Conservation (phyloP, 1,284 basidiomycete species). For the Dichomitus squalens region DNA sequence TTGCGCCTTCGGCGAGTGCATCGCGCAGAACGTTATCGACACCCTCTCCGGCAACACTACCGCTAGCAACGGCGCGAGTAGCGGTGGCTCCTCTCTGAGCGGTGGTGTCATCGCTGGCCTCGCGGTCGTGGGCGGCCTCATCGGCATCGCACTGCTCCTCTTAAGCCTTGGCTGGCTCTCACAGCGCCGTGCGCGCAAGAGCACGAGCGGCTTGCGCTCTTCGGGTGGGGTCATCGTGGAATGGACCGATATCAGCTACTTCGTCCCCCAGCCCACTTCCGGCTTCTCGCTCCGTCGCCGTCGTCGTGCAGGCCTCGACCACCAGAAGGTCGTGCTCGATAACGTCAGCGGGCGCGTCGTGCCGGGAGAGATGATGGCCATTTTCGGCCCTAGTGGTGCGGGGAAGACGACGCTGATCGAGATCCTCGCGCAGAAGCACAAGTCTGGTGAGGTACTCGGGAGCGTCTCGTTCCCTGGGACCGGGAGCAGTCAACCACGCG, state of each 20-base stretch:
- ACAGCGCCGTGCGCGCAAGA: slow-evolving; percentile 63
- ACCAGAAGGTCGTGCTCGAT: slow-evolving; percentile 75
- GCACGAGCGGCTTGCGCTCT: slow-evolving; percentile 36
- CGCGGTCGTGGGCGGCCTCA: slow-evolving; percentile 73
- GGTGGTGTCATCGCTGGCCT: slow-evolving; percentile 87
- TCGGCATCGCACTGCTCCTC: slow-evolving; percentile 58
- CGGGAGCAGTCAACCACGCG: slow-evolving; percentile 46
- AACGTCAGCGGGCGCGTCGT: slow-evolving; percentile 66
- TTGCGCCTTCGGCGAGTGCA: slow-evolving; percentile 87
- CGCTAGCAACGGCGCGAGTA: slow-evolving; percentile 13
- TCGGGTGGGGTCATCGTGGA: slow-evolving; percentile 60
- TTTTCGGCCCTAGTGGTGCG: slow-evolving; percentile 87
- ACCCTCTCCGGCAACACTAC: slow-evolving; percentile 38
- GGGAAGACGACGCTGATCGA: slow-evolving; percentile 96
- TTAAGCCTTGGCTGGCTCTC: slow-evolving; percentile 61
- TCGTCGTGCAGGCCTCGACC: slow-evolving; percentile 25
- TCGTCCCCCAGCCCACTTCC: slow-evolving; percentile 37
- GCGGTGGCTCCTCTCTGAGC: slow-evolving; percentile 50
- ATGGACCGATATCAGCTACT: slow-evolving; percentile 76
- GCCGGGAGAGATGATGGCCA: slow-evolving; percentile 83
- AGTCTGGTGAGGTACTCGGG: slow-evolving; percentile 72
- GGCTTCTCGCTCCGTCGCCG: slow-evolving; percentile 12
- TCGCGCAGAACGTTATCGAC: slow-evolving; percentile 78
- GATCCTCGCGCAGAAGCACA: slow-evolving; percentile 92
- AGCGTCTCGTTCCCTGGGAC: slow-evolving; percentile 56